Evolutionary conservation across 352 stramenopile species (phyloP), one percentile per base, ranked within the genome.

Genomic region (Pythium biforme): DNA sequence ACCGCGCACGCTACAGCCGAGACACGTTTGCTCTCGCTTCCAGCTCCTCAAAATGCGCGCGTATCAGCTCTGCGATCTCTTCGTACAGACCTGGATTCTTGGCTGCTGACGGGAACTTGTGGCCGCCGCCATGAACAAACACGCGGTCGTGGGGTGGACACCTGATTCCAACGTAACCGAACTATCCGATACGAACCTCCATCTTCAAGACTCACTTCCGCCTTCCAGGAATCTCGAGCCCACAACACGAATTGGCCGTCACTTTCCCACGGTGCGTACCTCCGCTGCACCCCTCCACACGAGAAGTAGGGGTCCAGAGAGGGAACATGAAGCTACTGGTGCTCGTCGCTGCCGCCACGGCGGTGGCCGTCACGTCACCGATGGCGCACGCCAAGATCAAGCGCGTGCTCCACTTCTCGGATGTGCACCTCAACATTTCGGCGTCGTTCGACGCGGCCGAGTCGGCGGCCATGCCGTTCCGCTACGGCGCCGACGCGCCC

Each of bases 341-440:
- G 27, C 50, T 66, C 17, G 15, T 33, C 23, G 19, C 19, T 25
- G 22, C 26, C 3, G 46, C n/a, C 5, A 3, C 50, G 0, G 12
- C n/a, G 3, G 33, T 12, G 9, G 4, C 47, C 19, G 23, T 52
- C 23, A 19, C 29, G 47, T 22, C 37, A 23, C 8, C 27, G 19
- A 27, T 37, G 5, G 61, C 19, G 5, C 25, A 47, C 53, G 61
- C 61, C 39, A 66, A 64, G 46, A 54, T 59, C 39, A 77, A 81
- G 69, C 71, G 62, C 20, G 85, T 93, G 54, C 62, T 95, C 34
- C 83, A 95, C 70, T 90, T 93, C 58, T 92, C 83, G 20, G 86
- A 95, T 65, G 84, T 94, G n/a, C 83, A 95, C 55, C 68, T 95
- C 14, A 93, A 95, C 59, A 72, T 90, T 50, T 90, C 83, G 11